Evolutionary conservation across 2,329 filamentous ascomycete genomes (phyloP).

Genomic region (Teratosphaeria epicoccoides): DNA sequence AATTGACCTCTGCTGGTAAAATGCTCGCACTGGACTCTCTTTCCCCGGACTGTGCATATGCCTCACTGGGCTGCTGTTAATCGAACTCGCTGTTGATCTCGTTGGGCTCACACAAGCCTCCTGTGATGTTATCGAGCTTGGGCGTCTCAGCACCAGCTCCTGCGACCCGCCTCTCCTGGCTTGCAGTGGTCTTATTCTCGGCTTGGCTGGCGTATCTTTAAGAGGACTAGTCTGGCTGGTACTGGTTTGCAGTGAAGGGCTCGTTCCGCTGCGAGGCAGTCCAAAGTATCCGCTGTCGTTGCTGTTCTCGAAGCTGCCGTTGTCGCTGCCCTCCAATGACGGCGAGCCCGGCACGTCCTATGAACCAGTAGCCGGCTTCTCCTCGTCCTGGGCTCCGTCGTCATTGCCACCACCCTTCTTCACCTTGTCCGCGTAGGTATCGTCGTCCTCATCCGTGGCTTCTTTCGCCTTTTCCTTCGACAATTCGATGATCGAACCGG

Average conservation of each 20-base stretch:
- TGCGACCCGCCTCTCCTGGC: background rate
- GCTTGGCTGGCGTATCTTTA: background rate
- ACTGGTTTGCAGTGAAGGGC: background rate
- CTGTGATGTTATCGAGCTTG: background rate
- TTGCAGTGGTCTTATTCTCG: background rate
- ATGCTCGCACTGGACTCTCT: constrained; percentile 10
- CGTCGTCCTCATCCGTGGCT: constrained; percentile 2
- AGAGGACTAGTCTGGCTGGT: background rate
- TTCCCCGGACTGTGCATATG: constrained; percentile 1
- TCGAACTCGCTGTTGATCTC: background rate
- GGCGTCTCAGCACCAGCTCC: background rate
- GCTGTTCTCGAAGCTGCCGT: background rate
- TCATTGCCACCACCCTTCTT: background rate
- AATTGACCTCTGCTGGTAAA: constrained; percentile 5
- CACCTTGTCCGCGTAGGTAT: background rate
- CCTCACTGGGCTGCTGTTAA: constrained; percentile 3
- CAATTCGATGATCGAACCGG: constrained; percentile 18
- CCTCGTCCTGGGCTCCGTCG: background rate
- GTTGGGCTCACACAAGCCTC: background rate
- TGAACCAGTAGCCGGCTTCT: background rate
- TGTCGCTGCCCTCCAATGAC: background rate
- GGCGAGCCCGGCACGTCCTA: background rate
- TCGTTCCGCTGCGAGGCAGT: background rate
- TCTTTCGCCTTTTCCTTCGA: constrained; percentile 13
- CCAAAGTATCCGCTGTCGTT: background rate